Evolutionary conservation across 2,329 filamentous ascomycete species (phyloP), one percentile per base, ranked within the genome.

Genomic region (Trichoderma cornu-damae): DNA sequence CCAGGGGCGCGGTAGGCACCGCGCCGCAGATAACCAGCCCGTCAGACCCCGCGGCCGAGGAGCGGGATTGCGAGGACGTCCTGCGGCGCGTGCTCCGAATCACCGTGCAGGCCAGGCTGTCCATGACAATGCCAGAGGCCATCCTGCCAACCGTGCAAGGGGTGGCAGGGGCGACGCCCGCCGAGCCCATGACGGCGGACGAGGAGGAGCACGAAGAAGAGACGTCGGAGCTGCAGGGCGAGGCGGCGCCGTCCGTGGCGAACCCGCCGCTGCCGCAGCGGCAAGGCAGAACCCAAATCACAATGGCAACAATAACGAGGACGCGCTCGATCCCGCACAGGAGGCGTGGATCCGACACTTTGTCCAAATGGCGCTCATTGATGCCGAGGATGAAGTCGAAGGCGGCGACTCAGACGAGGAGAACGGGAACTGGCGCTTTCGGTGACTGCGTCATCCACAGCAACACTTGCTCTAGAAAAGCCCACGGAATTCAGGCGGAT

Each of bases 281-380:
- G 24, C 18, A 7, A 14, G 43, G 6, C 46, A 52, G 18, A 49
- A 57, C 26, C 26, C 22, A 16, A 30, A 57, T 22, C 34, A 22
- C 12, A 26, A 50, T 22, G 12, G 26, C 37, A 28, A 26, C 16
- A 30, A 48, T 16, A 35, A 42, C 12, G 46, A 43, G 7, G 71
- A 63, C 35, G 73, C 68, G 51, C 69, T 82, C 50, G 71, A 80
- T 61, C 70, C 73, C n/a, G 69, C 66, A 18, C 75, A 81, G 58
- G 73, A 73, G 61, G 79, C 76, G 32, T 83, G 80, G 80, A 71
- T 83, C 43, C 73, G 79, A 47, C 74, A 75, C 54, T 82, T 83
- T 65, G 78, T 83, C 48, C 75, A 76, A 66, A 73, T 81, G 63
- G 80, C 80, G 3, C 70, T 82, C 53, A 70, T 77, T 32, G 80